Conservation (phyloP, 345 rosid species). For the Eucalyptus brandiana region DNA sequence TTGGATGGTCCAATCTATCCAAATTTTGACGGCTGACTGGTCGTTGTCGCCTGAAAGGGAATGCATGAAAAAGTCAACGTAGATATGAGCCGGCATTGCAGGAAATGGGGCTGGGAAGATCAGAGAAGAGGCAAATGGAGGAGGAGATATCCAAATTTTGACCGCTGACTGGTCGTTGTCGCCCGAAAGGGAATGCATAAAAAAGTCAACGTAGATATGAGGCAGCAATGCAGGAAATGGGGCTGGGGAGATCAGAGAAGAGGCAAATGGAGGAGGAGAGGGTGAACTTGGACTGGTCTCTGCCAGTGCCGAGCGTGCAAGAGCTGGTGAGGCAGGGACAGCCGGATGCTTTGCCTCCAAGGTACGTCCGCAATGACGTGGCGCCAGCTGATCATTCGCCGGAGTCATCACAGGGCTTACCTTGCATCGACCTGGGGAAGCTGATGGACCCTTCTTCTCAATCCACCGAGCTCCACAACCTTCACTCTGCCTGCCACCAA, state of each 20-base stretch:
- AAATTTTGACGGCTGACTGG: background rate
- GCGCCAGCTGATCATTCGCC: background rate
- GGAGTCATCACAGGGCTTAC: background rate
- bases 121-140: background rate
- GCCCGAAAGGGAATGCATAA: background rate
- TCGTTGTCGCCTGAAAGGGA: background rate
- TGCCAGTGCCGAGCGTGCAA: conserved; percentile 20
- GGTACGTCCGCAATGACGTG: conserved; percentile 7
- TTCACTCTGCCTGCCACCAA: conserved; percentile 11
- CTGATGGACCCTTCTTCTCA: background rate
- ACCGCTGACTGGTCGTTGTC: background rate
- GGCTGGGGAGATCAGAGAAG: background rate
- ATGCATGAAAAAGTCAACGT: background rate
- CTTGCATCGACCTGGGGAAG: conserved; percentile 17
- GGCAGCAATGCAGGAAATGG: background rate
- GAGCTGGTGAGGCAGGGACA: background rate
- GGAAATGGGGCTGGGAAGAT: background rate
- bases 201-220: background rate
- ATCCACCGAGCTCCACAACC: conserved; percentile 2
- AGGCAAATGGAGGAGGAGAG: background rate
- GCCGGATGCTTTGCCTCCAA: background rate
- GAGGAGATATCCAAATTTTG: background rate
- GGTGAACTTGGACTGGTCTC: conserved; percentile 7
- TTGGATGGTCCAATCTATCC: background rate
- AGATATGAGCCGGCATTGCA: background rate